Base-by-base conservation (phyloP, 2,329 filamentous ascomycete genomes). In the Pseudogymnoascus verrucosus region DNA sequence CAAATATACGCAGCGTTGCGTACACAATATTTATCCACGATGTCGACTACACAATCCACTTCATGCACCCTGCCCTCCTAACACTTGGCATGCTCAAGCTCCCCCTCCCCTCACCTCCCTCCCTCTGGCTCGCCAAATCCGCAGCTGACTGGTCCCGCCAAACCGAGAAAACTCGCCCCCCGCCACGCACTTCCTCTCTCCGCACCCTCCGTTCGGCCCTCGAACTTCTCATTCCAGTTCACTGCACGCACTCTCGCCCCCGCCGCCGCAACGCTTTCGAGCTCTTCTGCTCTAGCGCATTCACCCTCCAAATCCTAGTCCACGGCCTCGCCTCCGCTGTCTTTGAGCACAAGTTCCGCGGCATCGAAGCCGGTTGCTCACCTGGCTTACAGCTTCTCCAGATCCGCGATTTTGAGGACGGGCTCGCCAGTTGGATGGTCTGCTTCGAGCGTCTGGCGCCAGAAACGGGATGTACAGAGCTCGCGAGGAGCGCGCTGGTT, bases 11-110 rank as follows among this genome's bases (percentile, higher is more conserved):
- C 60, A 69, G 68, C 28, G 65, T 69, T 23, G 68, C 68, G 2
- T 67, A 69, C 61, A 68, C 67, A 12, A 69, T 69, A 11, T 69
- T 69, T 34, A 61, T 66, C 12, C 64, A 65, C 26, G 68, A 69
- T 34, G 68, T 68, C 12, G 66, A 69, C 39, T 69, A 69, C 59
- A 65, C 66, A 63, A 64, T 68, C 12, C 67, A 68, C 34, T 69
- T 69, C 57, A 68, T 66, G 11, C 68, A 69, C 31, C 68, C 67
- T n/a, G 63, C 67, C 14, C 40, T 64, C 7, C 61, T 69, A 12
- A 68, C 67, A 2, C 65, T 68, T 2, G 62, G 65, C 5, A 68
- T 69, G 68, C 68, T 69, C 63, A 69, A 69, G 40, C 65, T 68
- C 42, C 67, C 67, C 2, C 67, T 69, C 34, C 68, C 68, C 12